Conservation (phyloP, 73 alveolate species). For the Diophrys sp. region DNA sequence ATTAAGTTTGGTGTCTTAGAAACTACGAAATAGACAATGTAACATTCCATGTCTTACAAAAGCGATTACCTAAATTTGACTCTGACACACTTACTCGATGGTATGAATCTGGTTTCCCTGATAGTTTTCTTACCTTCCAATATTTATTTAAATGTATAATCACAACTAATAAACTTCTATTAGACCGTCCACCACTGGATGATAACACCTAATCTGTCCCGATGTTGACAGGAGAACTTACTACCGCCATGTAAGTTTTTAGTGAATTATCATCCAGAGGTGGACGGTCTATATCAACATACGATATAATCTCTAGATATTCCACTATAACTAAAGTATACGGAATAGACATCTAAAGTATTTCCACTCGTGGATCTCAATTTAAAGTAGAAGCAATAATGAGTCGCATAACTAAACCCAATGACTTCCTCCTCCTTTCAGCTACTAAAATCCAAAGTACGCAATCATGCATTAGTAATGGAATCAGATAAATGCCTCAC, state of each 20-base stretch:
- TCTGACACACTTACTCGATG: conserved; percentile 40
- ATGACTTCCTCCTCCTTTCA: conserved; percentile 79
- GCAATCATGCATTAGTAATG: conserved; percentile 97
- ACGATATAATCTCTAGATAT: conserved; percentile 78
- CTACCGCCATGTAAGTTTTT: too few species aligned
- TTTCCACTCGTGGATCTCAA: conserved; percentile 91
- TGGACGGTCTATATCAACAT: too few species aligned
- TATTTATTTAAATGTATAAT: conserved; percentile 13
- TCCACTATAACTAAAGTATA: conserved; percentile 88
- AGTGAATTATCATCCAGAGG: too few species aligned
- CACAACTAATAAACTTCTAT: not conserved
- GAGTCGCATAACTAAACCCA: conserved; percentile 74
- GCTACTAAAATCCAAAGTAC: too few species aligned
- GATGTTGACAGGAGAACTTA: too few species aligned
- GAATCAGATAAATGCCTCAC: conserved; percentile 92
- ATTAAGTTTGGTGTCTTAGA: too few species aligned
- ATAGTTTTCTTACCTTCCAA: conserved; percentile 2
- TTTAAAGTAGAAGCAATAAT: conserved; percentile 95
- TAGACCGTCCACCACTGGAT: too few species aligned
- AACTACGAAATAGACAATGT: conserved; percentile 77
- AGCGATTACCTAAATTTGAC: conserved; percentile 72
- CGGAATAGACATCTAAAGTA: conserved; percentile 94
- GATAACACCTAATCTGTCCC: too few species aligned
- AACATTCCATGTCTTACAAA: conserved; percentile 60
- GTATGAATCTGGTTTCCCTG: conserved; percentile 36